phyloP scores from a whole-genome alignment of 2,329 filamentous ascomycete genomes.

The Mycosphaerella sp. region DNA sequence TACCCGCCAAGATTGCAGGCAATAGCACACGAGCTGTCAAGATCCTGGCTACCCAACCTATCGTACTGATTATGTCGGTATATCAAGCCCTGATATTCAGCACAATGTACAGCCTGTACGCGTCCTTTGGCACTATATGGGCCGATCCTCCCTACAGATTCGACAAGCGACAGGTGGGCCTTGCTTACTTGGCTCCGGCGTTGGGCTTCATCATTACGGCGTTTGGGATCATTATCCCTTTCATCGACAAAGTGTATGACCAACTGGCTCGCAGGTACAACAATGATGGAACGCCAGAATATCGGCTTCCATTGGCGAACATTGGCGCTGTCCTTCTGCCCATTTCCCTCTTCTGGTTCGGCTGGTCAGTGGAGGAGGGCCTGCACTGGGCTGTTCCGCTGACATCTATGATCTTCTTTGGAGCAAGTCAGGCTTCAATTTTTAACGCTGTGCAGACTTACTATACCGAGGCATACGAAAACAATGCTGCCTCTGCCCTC shows the following conservation, averaged over 20 bases:
- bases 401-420: slow-evolving; percentile 41
- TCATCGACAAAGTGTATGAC: slow-evolving; percentile 44
- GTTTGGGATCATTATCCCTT: slow-evolving; percentile 37
- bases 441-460: slow-evolving; percentile 50
- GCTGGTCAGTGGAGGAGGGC: slow-evolving; percentile 39
- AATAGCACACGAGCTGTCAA: slow-evolving; percentile 38
- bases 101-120: slow-evolving; percentile 42
- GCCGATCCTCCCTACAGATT: slow-evolving; percentile 34
- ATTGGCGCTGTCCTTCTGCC: slow-evolving; percentile 41
- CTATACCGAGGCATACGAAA: slow-evolving; percentile 47
- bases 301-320: slow-evolving; percentile 40
- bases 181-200: slow-evolving; percentile 40
- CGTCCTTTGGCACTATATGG: slow-evolving; percentile 25
- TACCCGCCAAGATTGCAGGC: slow-evolving; percentile 31
- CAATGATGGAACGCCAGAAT: slow-evolving; percentile 38
- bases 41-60: slow-evolving; percentile 39
- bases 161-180: slow-evolving; percentile 38
- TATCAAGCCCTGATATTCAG: slow-evolving; percentile 43
- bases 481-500: slow-evolving; percentile 45
- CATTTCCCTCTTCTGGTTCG: slow-evolving; percentile 39
- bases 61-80: slow-evolving; percentile 40
- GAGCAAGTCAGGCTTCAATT: slow-evolving; percentile 48
- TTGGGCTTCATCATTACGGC: slow-evolving; percentile 39
- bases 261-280: slow-evolving; percentile 36
- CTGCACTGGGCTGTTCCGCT: slow-evolving; percentile 38